phyloP scores from a whole-genome alignment of 495 filamentous ascomycete genomes.

The Cladorrhinum samala region DNA sequence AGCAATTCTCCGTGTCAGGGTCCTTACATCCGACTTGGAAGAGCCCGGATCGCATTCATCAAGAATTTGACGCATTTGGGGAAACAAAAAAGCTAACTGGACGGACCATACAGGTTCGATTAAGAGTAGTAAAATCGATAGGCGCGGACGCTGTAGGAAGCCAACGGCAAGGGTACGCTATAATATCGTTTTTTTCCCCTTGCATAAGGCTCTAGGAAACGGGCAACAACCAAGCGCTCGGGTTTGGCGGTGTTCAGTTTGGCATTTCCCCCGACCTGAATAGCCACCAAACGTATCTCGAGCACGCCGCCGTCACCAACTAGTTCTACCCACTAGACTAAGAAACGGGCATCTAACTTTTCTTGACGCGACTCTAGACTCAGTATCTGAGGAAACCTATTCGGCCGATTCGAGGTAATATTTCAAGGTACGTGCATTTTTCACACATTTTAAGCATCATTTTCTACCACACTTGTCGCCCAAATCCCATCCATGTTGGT shows the following conservation, averaged over 20 bases:
- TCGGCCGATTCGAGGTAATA: not conserved
- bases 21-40: not conserved
- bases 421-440: slow-evolving; percentile 1
- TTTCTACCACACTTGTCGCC: not conserved
- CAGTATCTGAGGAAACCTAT: slow-evolving; percentile 3
- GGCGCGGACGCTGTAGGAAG: not conserved
- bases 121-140: not conserved
- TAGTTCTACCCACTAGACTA: not conserved
- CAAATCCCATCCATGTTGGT: too few relatives aligned
- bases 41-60: not conserved
- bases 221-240: not conserved
- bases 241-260: not conserved
- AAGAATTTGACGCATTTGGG: too few relatives aligned
- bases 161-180: not conserved
- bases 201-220: not conserved
- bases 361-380: slow-evolving; percentile 2
- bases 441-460: not conserved
- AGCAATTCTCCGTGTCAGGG: not conserved
- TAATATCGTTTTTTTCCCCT: not conserved
- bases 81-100: not conserved
- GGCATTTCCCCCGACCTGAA: too few relatives aligned
- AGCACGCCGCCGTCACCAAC: not conserved
- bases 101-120: not conserved
- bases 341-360: slow-evolving; percentile 1
- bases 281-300: not conserved